Evolutionary conservation across 1,139 yeast genomes (phyloP), one percentile per base, ranked within the genome.

Genomic region (Kluyveromyces sp.): DNA sequence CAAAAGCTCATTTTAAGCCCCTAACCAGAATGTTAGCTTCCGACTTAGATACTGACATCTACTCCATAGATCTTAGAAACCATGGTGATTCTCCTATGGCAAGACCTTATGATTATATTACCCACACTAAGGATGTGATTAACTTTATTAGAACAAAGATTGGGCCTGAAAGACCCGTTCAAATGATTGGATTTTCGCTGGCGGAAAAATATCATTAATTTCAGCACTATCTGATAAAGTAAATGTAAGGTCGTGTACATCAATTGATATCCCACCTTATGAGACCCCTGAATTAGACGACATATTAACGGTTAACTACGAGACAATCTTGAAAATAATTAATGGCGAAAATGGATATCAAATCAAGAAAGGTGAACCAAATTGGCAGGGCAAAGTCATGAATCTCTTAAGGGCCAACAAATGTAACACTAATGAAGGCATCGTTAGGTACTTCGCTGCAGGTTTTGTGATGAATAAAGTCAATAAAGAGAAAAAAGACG

Each of bases 31-130:
- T 58, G 37, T 58, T 77, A 47, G 56, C 74, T 60, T 50, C 58
- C 60, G 66, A 67, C 25, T 41, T 64, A 28, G 47, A 53, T 33
- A 51, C 61, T 3, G 59, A 60, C 34, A 56, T 71, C 0, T 66
- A 61, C 48, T 72, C 74, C 1, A 54, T 77, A 1, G 83, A 78
- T 56, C 59, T 77, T 43, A 62, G 83, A 50, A 76, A 76, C 53
- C 83, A 78, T 58, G 83, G 83, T 1, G 58, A 60, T 2, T 70
- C 78, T 0, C 70, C 71, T 4, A 69, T 67, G 49, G 72, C 69
- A 2, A 53, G 56, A 21, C 81, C 81, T 0, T 71, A 69, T 55
- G 67, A 66, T 45, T 77, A 77, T 53, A 34, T 51, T 6, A 62
- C 71, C 2, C 59, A 77, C 67, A 71, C 75, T 1, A 55, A 59